Evolutionary conservation across 257 asterid species (phyloP), one percentile per base, ranked within the genome.

Genomic region (Nicotiana attenuata): DNA sequence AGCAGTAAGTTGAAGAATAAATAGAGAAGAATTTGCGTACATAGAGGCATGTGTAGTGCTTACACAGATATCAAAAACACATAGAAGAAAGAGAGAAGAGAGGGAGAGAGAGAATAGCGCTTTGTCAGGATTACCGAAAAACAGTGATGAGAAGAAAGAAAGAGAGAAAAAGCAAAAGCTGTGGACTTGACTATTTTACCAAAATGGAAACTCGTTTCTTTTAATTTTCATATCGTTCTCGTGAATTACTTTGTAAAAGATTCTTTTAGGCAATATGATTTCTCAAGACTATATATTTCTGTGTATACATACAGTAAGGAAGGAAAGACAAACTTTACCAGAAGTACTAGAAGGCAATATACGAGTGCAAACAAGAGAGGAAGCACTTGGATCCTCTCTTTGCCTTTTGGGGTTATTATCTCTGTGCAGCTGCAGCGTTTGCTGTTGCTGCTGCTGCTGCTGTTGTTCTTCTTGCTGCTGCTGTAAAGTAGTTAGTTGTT

Each of bases 301-400:
- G 7, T 47, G 71, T 11, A 31, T 22, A 20, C 29, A 8, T 35
- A 60, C 11, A 14, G 11, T 20, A 19, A 15, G 66, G 60, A 60
- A 4, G 15, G 50, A 63, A 67, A 63, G 29, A 26, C 3, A 13
- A 76, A 4, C 20, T 53, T 68, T 84, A 92, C 97, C 97, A 80
- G 97, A 78, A 0, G 90, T 53, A 76, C 67, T 68, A 2, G 93
- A 68, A 1, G 95, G 94, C 69, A 52, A 8, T 3, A 92, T 78
- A 10, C 89, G 92, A 64, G 94, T 86, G 87, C 94, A 90, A 16
- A 87, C 91, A 35, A 91, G 94, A 29, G 95, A 85, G 66, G 86
- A 86, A 41, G 97, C 82, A 83, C 80, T 50, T 1, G 88, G 83
- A 81, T 84, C 91, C 45, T 92, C 93, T 76, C 91, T 86, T 10